These are phyloP conservation scores for Russula emetica DNA, from an alignment of 768 basidiomycete species.

Conservation along the genomic window DNA sequence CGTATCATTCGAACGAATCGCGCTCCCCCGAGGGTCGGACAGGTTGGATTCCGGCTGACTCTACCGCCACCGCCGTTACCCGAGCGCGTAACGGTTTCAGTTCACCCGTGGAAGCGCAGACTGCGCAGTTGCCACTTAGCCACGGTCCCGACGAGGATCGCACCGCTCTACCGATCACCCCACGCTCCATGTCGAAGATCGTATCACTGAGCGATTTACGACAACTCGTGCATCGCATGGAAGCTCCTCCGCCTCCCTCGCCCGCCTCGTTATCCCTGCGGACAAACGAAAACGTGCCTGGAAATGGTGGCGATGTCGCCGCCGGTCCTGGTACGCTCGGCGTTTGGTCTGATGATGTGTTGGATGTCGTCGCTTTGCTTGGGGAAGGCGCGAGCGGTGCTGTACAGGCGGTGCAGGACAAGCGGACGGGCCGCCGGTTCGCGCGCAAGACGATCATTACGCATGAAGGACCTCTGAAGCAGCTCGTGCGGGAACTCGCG, in stretches of 20 bases:
- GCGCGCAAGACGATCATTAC: constrained; percentile 89
- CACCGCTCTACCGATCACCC: constrained; percentile 18
- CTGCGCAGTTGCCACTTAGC: background rate
- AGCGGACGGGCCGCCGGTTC: constrained; percentile 67
- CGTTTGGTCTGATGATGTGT: constrained; percentile 53
- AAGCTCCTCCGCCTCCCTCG: constrained; percentile 1
- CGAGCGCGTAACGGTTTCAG: background rate
- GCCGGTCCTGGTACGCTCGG: background rate
- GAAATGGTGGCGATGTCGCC: background rate
- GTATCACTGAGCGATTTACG: constrained; percentile 19
- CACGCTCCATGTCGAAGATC: constrained; percentile 22
- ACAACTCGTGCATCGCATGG: constrained; percentile 22
- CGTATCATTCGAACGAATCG: background rate
- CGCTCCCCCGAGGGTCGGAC: background rate
- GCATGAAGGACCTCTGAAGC: constrained; percentile 77
- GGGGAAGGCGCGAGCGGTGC: constrained; percentile 92
- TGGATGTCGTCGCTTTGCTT: constrained; percentile 66
- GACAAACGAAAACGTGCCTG: background rate
- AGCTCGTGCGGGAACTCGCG: constrained; percentile 80
- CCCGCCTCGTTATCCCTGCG: background rate
- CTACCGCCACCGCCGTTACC: background rate
- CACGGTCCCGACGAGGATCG: constrained; percentile 1
- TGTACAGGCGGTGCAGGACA: constrained; percentile 82
- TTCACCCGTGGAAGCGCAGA: background rate
- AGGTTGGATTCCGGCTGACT: background rate